Evolutionary conservation across 2,329 filamentous ascomycete genomes (phyloP), one percentile per base, ranked within the genome.

Genomic region (Colletotrichum brevisporum): DNA sequence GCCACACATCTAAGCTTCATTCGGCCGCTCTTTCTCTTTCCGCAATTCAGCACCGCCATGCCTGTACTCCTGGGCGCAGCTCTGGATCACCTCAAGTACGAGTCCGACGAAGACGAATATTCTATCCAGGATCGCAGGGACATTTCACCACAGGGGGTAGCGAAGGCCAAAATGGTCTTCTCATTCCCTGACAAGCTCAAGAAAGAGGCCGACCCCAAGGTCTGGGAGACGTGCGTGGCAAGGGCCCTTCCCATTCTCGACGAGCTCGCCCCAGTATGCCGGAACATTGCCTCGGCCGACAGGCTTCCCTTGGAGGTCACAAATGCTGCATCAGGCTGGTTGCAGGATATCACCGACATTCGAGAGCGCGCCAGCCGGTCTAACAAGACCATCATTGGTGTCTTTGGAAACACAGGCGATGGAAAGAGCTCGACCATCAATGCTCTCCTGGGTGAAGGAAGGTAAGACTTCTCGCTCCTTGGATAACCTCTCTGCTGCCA

Each of bases 401-500:
- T 65, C 0, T 39, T 69, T 12, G 66, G 66, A 3, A 69, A 65
- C 9, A 69, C 66, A 0, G 66, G 66, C 1, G 61, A 69, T 2
- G 66, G 66, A 0, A 69, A 69, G 16, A 51, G 27, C 26, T 65
- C 61, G 1, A 47, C 13, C 1, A 69, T 69, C 18, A 69, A 69
- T 8, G 50, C 66, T 6, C 10, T 69, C 0, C 1, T 69, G 24
- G 41, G 39, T 1, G 61, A 69, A 13, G 43, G 36, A 8, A 21
- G 18, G 66, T 51, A 65, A 12, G 18, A 36, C 5, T 5, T 16
- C 18, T 24, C 2, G 1, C 0, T 9, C 8, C 2, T 5, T 5
- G 24, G 5, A 6, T 27, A 27, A 27, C 26, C 4, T 6, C 26
- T 27, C 6, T 4, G 26, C 26, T 27, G 26, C 26, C 26, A 27